Evolutionary conservation across 805 yeast genomes (phyloP), one percentile per base, ranked within the genome.

Genomic region (Grigorovia yakushimaensis): DNA sequence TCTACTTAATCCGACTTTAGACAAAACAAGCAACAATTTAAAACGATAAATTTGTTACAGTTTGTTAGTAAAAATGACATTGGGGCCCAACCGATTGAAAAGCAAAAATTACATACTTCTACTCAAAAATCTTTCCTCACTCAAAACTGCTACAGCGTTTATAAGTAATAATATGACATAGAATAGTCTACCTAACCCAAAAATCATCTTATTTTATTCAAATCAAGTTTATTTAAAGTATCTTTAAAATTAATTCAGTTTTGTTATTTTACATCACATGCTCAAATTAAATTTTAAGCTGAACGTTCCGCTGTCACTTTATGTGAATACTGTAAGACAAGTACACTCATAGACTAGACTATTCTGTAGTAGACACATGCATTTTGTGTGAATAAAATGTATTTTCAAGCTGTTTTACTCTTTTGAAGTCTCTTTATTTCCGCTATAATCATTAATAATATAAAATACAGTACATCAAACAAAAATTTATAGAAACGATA

Each of bases 121-220:
- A 56, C 81, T 80, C 49, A 85, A 69, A 57, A 85, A 85, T 49
- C 95, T 69, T 57, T 85, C 93, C 56, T 85, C 94, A 60, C 84
- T 83, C 45, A 85, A 73, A 35, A 85, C 82, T 0, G 93, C 93
- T 24, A 85, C 76, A 0, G 91, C 78, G 62, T 85, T 85, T 43
- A 84, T 75, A 48, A 84, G 66, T 37, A 85, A 61, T 18, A 79
- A 64, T 6, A 73, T 65, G 40, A 72, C 78, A 56, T 79, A 79
- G 47, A 79, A 70, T 30, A 79, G 65, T 58, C 72, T 78, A 10
- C 84, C 83, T 40, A 79, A 64, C 17, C 84, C 84, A 64, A 79
- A 79, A 73, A 79, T 71, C 61, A 61, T 58, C 10, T 27, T 3
- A 4, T 3, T 27, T 27, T 27, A 27, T 27, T 7, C 13, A 2